Conservation (phyloP, 768 basidiomycete species). For the Tylopilus plumbeoviolaceoides region DNA sequence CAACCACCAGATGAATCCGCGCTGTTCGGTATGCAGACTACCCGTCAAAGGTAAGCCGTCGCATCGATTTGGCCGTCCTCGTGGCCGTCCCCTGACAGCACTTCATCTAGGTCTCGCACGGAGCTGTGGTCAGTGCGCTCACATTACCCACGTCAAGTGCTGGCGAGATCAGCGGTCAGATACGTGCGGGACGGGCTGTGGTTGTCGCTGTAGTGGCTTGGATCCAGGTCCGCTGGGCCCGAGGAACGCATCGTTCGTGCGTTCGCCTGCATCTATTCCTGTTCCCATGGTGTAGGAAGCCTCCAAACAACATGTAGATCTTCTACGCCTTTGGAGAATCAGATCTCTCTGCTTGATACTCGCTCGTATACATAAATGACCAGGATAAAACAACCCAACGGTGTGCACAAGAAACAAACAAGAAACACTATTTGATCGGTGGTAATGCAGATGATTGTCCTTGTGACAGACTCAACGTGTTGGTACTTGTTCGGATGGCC, state of each 20-base stretch:
- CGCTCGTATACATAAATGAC: too few relatives aligned
- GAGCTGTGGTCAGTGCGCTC: slow-evolving; percentile 58
- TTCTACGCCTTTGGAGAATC: too few relatives aligned
- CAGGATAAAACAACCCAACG: too few relatives aligned
- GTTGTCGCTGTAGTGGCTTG: slow-evolving; percentile 49
- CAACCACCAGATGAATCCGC: slow-evolving; percentile 40
- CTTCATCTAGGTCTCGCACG: slow-evolving; percentile 50
- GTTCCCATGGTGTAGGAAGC: background rate
- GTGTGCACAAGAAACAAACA: too few relatives aligned
- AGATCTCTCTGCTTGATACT: too few relatives aligned
- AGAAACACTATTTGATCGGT: too few relatives aligned
- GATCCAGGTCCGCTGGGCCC: background rate
- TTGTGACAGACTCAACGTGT: too few relatives aligned
- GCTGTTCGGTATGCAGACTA: slow-evolving; percentile 71
- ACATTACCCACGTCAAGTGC: slow-evolving; percentile 64
- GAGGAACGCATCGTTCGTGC: slow-evolving; percentile 4
- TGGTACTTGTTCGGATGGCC: too few relatives aligned
- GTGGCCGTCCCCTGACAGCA: background rate
- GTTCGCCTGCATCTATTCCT: slow-evolving; percentile 9
- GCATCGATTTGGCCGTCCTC: background rate
- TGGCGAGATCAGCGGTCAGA: slow-evolving; percentile 44
- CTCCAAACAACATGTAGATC: too few relatives aligned
- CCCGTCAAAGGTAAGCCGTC: slow-evolving; percentile 60
- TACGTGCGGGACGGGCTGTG: slow-evolving; percentile 65
- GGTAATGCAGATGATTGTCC: too few relatives aligned